Evolutionary conservation across 1,139 yeast genomes (phyloP), one percentile per base, ranked within the genome.

Genomic region (Protomyces arabidopsidicola): DNA sequence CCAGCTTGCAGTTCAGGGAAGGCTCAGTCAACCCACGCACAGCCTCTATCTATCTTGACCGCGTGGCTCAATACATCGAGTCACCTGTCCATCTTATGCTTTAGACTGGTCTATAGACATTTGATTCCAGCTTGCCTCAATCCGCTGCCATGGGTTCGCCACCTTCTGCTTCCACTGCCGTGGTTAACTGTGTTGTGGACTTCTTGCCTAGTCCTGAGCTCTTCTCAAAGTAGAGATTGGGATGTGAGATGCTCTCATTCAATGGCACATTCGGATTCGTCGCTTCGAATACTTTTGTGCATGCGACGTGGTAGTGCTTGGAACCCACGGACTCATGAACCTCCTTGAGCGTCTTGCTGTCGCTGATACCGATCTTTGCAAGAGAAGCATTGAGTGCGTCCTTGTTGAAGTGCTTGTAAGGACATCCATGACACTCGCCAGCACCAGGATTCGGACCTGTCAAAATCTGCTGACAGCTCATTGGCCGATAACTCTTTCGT

Each of bases 361-460:
- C 93, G 6, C 77, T 79, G 54, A 93, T 78, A 0, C 95, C 95
- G 87, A 90, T 83, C 20, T 79, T 81, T 35, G 75, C 73, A 68
- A 93, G 78, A 66, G 84, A 82, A 3, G 72, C 70, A 1, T 81
- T 78, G 63, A 93, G 78, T 58, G 82, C 80, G 55, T 88, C 95
- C 16, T 82, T 73, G 18, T 82, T 78, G 70, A 88, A 78, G 70
- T 88, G 93, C 65, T 96, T 79, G 75, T 88, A 93, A 2, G 98
- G 97, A 75, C 98, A 91, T 2, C 98, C 98, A 72, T 93, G 97
- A 68, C 76, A 82, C 71, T 90, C 96, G 45, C 82, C 83, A 59
- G 84, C 81, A 20, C 81, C 81, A 0, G 96, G 95, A 6, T 93
- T 90, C 69, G 86, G 84, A 39, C 84, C 80, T 22, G 65, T 65